Evolutionary conservation across 179 eudicot species (phyloP), one percentile per base, ranked within the genome.

Genomic region (Spinacia oleracea): DNA sequence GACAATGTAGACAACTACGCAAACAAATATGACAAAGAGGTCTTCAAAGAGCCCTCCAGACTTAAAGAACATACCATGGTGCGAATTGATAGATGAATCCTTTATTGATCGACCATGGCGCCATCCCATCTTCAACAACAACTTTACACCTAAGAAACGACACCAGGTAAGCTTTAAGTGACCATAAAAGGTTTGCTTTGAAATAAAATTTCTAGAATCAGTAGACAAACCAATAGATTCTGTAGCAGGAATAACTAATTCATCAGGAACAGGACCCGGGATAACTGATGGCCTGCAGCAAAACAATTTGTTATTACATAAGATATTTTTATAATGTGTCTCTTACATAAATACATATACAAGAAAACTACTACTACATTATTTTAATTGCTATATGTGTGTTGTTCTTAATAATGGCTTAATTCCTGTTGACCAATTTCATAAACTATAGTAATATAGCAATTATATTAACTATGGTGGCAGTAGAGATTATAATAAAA

Each of bases 41-140:
- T 62, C 58, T 46, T 79, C 70, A 64, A 55, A 31, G 31, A 79
- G 80, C 38, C 31, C 42, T n/a, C 32, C 50, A 42, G 53, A 70
- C 42, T 69, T 60, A 21, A 73, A 80, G 25, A 71, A 76, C 87
- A 78, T 89, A 96, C 99, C 98, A 78, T 93, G 80, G 75, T 82
- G 80, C 34, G 93, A 85, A 82, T 81, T 82, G 51, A 87, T 56
- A 25, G 78, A 84, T 40, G 91, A 87, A 80, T 89, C 95, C 83
- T 85, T 91, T 80, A 96, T 89, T 32, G 97, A 88, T 73, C 88
- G 91, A 66, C 99, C 99, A 74, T 84, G 99, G 58, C 97, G 87
- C 98, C 99, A 96, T 82, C 99, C 99, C 99, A 96, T 96, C 86
- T 91, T 96, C 82, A 86, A 78, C 78, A 93, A 86, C 83, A 96